Conservation (phyloP, 768 basidiomycete genomes). For the Boletales sp. region DNA sequence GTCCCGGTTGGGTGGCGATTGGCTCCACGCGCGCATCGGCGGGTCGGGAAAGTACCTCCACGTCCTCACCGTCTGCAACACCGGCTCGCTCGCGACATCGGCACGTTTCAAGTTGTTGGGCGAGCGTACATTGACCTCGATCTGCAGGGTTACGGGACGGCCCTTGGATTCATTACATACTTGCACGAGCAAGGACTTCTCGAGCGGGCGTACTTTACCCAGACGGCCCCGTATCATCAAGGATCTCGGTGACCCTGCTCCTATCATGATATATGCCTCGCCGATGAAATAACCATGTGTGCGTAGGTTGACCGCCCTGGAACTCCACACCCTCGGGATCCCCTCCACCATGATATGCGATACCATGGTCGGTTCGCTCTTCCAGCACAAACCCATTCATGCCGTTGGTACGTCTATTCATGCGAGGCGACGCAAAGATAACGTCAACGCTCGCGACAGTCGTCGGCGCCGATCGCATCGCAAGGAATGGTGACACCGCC, state of each 20-base stretch:
- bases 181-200: conserved; percentile 78
- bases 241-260: conserved; percentile 59
- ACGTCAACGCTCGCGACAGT: conserved; percentile 34
- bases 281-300: background rate
- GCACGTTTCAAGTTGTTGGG: conserved; percentile 35
- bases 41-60: conserved; percentile 53
- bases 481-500: conserved; percentile 92
- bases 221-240: conserved; percentile 93
- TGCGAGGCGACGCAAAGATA: background rate
- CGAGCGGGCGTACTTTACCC: conserved; percentile 84
- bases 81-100: conserved; percentile 93
- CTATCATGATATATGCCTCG: background rate
- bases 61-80: conserved; percentile 93
- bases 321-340: conserved; percentile 79
- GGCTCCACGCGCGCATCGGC: conserved; percentile 53
- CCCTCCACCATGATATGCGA: conserved; percentile 95
- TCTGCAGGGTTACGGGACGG: conserved; percentile 92
- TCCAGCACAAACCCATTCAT: conserved; percentile 83
- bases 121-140: background rate
- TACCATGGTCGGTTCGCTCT: conserved; percentile 94
- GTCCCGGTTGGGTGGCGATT: conserved; percentile 81
- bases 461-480: conserved; percentile 87
- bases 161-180: conserved; percentile 88
- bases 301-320: conserved; percentile 79
- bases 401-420: conserved; percentile 54